These are phyloP conservation scores for Aegilops umbellulata DNA, from an alignment of 176 grass and related monocot species.

Conservation along the genomic window DNA sequence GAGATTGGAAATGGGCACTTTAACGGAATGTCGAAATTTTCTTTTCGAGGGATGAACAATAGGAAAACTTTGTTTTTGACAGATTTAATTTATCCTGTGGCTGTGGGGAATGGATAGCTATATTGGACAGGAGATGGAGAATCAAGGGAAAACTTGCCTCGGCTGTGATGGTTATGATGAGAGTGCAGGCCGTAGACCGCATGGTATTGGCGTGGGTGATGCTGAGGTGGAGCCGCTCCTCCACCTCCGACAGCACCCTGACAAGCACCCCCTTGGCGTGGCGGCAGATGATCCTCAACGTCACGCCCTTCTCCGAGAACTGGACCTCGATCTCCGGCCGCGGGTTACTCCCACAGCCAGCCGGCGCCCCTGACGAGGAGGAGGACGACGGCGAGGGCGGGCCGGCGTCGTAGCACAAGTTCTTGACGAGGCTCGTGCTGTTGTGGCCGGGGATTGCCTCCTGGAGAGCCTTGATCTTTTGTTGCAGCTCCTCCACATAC, in stretches of 20 bases:
- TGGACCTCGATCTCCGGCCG: slow-evolving; percentile 54
- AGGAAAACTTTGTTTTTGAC: too few species aligned
- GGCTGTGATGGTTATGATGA: slow-evolving; percentile 53
- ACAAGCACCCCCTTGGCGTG: slow-evolving; percentile 46
- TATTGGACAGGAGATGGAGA: too few species aligned
- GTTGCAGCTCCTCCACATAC: slow-evolving; percentile 59
- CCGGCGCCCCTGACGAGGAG: background rate
- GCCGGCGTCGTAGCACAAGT: background rate
- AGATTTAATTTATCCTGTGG: too few species aligned
- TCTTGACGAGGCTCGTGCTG: slow-evolving; percentile 42
- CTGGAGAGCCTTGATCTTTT: slow-evolving; percentile 43
- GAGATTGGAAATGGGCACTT: too few species aligned
- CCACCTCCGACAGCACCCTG: slow-evolving; percentile 51
- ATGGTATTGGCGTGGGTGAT: slow-evolving; percentile 57
- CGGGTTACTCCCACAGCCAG: background rate
- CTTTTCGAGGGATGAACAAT: too few species aligned
- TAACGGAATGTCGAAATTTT: too few species aligned
- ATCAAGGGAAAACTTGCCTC: slow-evolving; percentile 45
- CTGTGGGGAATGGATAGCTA: too few species aligned
- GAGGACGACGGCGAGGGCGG: background rate
- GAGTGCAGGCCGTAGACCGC: slow-evolving; percentile 36
- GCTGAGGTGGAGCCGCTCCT: slow-evolving; percentile 44
- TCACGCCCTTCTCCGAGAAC: slow-evolving; percentile 43
- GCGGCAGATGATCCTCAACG: slow-evolving; percentile 52
- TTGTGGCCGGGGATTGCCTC: slow-evolving; percentile 14